These are phyloP conservation scores for Periconia sp. DNA, from an alignment of 2,329 filamentous ascomycete species.

Conservation along the genomic window DNA sequence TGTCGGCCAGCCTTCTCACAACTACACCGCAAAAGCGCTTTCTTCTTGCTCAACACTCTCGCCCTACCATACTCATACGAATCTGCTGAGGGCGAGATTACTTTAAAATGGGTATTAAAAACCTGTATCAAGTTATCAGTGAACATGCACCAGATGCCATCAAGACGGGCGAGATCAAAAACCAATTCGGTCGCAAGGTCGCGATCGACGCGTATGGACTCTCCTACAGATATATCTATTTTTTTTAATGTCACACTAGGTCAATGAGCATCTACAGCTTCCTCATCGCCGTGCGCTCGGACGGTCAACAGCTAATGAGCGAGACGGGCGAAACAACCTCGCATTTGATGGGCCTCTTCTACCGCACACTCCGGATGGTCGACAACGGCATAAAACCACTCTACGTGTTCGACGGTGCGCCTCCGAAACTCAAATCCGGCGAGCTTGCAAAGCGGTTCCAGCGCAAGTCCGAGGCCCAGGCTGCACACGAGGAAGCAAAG, in stretches of 20 bases:
- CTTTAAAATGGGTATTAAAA: constrained; percentile 47
- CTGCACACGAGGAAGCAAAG: constrained; percentile 91
- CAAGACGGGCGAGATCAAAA: constrained; percentile 98
- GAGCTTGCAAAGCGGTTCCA: constrained; percentile 96
- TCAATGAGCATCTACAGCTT: constrained; percentile 99
- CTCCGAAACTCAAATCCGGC: constrained; percentile 95
- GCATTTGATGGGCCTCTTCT: constrained; percentile 99
- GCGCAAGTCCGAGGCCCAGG: constrained; percentile 89
- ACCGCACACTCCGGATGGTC: constrained; percentile 95
- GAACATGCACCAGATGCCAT: constrained; percentile 94
- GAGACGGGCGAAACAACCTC: constrained; percentile 96
- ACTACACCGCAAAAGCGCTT: constrained; percentile 9
- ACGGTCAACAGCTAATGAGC: constrained; percentile 94
- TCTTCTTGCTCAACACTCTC: constrained; percentile 1
- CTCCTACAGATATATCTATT: constrained; percentile 8
- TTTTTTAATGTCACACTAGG: constrained; percentile 51
- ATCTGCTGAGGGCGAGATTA: not conserved
- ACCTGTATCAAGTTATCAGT: constrained; percentile 57
- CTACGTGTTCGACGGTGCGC: constrained; percentile 96
- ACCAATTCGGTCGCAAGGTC: constrained; percentile 97
- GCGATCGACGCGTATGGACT: constrained; percentile 73
- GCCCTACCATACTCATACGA: not conserved
- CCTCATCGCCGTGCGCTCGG: constrained; percentile 94
- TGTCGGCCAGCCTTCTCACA: constrained; percentile 12
- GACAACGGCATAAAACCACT: constrained; percentile 99